Percentiles rank a stretch among this genome's conserved stretches.
Conservation (phyloP, 2,329 filamentous ascomycete genomes). For the Didymella exigua region DNA sequence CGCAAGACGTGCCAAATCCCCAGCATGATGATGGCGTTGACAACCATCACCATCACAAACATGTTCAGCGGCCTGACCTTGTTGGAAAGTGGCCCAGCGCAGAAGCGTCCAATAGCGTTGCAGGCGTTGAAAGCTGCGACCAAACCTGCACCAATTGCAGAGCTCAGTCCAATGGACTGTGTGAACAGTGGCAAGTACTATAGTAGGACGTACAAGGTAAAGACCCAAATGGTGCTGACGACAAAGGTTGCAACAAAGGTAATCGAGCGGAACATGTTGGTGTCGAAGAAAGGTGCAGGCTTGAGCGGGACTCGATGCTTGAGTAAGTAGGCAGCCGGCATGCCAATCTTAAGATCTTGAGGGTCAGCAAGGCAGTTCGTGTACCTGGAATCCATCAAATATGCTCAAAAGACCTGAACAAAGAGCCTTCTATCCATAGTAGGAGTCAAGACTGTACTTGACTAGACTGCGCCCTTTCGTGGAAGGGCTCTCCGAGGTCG, state of each 20-base stretch:
- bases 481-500: background rate
- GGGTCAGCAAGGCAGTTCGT: conserved; percentile 16
- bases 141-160: conserved; percentile 29
- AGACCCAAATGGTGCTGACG: conserved; percentile 30
- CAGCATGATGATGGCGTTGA: conserved; percentile 38
- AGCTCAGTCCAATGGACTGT: conserved; percentile 29
- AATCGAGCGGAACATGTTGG: conserved; percentile 30
- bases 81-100: conserved; percentile 34
- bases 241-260: conserved; percentile 29
- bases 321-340: conserved; percentile 33
- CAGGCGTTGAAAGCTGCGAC: conserved; percentile 37
- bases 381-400: background rate
- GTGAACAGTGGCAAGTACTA: conserved; percentile 38
- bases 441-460: background rate
- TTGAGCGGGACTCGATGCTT: conserved; percentile 30
- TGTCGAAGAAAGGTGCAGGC: conserved; percentile 30
- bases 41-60: conserved; percentile 32
- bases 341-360: too few species aligned
- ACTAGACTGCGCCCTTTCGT: conserved; percentile 12
- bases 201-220: conserved; percentile 36
- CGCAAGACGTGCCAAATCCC: conserved; percentile 38
- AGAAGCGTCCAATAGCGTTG: conserved; percentile 34
- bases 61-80: conserved; percentile 40
- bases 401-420: background rate
- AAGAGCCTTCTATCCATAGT: background rate